phyloP scores from a whole-genome alignment of 208 protist genomes.

The Leishmania major region DNA sequence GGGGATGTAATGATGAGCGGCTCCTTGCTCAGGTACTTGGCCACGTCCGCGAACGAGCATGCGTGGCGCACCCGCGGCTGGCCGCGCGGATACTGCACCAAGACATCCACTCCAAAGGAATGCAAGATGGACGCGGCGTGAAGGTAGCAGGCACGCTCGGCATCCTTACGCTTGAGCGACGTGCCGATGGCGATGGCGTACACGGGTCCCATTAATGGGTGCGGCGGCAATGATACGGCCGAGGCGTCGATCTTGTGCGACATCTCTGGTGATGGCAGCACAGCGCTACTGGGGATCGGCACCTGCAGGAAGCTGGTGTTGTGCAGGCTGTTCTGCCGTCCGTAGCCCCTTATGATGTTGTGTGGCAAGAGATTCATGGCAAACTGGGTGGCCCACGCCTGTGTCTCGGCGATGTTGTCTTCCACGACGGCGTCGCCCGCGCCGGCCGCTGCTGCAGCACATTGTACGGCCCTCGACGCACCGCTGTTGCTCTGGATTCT shows the following conservation, averaged over 20 bases:
- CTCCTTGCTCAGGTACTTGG: conserved; percentile 16
- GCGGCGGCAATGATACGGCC: conserved; percentile 1
- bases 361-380: not conserved
- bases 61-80: conserved; percentile 42
- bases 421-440: not conserved
- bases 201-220: not conserved
- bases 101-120: conserved; percentile 52
- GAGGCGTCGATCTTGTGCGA: conserved; percentile 4
- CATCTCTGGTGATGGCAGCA: conserved; percentile 10
- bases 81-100: conserved; percentile 40
- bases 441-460: not conserved
- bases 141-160: conserved; percentile 75
- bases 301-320: conserved; percentile 16
- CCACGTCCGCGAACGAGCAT: conserved; percentile 20
- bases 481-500: not conserved
- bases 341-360: conserved; percentile 3
- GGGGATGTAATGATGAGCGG: conserved; percentile 10
- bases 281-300: conserved; percentile 3
- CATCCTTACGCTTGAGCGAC: conserved; percentile 83
- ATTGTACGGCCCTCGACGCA: not conserved
- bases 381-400: conserved; percentile 1
- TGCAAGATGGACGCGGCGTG: conserved; percentile 75
- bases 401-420: conserved; percentile 4
- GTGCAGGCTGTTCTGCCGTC: not conserved
- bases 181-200: conserved; percentile 65